A percentile compares a stretch with the other conserved stretches of the same genome.
phyloP scores from a whole-genome alignment of 768 basidiomycete genomes.

The Tulasnella sp. region DNA sequence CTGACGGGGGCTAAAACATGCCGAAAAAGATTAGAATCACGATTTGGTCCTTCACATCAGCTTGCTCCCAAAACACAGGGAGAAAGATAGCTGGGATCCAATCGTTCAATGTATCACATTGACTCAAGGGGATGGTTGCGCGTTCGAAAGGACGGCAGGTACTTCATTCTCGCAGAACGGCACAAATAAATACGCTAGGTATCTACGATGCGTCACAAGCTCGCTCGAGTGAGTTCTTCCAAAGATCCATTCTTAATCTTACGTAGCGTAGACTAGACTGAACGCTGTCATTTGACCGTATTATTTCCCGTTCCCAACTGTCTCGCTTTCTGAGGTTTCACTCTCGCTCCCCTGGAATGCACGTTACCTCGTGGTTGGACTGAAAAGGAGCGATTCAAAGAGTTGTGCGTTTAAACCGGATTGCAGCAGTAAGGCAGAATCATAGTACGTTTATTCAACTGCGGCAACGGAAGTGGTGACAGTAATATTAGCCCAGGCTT shows the following conservation, averaged over 20 bases:
- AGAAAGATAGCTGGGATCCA: slow-evolving; percentile 50
- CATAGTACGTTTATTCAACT: too few species aligned
- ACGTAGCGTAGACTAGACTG: too few species aligned
- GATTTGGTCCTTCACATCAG: slow-evolving; percentile 72
- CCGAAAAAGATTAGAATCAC: slow-evolving; percentile 63
- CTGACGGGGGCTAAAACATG: too few species aligned
- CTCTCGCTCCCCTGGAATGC: slow-evolving; percentile 71
- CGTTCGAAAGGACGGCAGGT: slow-evolving; percentile 73
- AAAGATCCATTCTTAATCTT: neutral
- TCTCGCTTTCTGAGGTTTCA: slow-evolving; percentile 55
- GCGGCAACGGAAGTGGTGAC: too few species aligned
- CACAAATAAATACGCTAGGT: slow-evolving; percentile 80
- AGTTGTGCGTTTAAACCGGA: too few species aligned
- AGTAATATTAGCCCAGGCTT: too few species aligned
- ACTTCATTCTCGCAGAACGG: slow-evolving; percentile 77
- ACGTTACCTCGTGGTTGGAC: slow-evolving; percentile 74
- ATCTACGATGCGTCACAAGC: slow-evolving; percentile 74
- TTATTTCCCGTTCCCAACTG: slow-evolving; percentile 78
- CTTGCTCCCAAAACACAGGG: slow-evolving; percentile 73
- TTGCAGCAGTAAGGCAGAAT: too few species aligned
- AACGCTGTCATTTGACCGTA: slow-evolving; percentile 25
- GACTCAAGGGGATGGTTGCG: slow-evolving; percentile 44
- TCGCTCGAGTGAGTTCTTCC: slow-evolving; percentile 49
- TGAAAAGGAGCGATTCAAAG: too few species aligned
- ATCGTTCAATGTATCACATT: too few species aligned